Percentiles rank a stretch among this genome's conserved stretches.
Evolutionary conservation across 2,329 filamentous ascomycete species (phyloP).

Genomic region (Fusarium bactridioides): DNA sequence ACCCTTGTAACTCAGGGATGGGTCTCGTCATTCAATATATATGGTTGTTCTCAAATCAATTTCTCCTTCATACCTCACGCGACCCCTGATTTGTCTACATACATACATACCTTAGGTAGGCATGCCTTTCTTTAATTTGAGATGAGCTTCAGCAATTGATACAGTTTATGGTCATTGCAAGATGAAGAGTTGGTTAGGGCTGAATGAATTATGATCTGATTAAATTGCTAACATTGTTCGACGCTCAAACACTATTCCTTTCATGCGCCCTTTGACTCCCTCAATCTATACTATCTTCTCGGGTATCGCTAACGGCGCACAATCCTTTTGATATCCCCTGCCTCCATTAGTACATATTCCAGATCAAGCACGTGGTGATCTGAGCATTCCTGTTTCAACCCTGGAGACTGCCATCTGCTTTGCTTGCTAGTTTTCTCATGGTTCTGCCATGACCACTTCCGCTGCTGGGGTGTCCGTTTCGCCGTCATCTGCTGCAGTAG

Average conservation of each 20-base stretch:
- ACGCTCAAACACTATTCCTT: slow-evolving; percentile 22
- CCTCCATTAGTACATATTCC: slow-evolving; percentile 10
- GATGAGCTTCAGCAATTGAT: neutral
- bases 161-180: neutral
- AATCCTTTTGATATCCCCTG: slow-evolving; percentile 8
- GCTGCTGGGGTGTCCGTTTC: slow-evolving; percentile 10
- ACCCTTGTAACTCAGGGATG: slow-evolving; percentile 2
- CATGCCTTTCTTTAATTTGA: neutral
- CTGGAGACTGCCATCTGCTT: slow-evolving; percentile 1
- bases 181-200: neutral
- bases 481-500: slow-evolving; percentile 18
- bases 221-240: slow-evolving; percentile 3
- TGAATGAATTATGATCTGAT: slow-evolving; percentile 6
- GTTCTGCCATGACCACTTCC: slow-evolving; percentile 25
- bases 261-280: slow-evolving; percentile 4
- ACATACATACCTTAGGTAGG: no score
- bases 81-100: slow-evolving; percentile 9
- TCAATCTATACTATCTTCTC: slow-evolving; percentile 22
- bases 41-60: slow-evolving; percentile 6
- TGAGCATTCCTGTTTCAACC: slow-evolving; percentile 28
- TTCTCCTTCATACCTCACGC: slow-evolving; percentile 32
- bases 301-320: slow-evolving; percentile 35
- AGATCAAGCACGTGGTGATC: slow-evolving; percentile 23
- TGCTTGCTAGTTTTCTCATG: slow-evolving; percentile 19
- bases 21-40: slow-evolving; percentile 1